Percentiles rank a stretch among this genome's conserved stretches.
Conservation (phyloP, 495 filamentous ascomycete genomes). For the Penicillium soppii region DNA sequence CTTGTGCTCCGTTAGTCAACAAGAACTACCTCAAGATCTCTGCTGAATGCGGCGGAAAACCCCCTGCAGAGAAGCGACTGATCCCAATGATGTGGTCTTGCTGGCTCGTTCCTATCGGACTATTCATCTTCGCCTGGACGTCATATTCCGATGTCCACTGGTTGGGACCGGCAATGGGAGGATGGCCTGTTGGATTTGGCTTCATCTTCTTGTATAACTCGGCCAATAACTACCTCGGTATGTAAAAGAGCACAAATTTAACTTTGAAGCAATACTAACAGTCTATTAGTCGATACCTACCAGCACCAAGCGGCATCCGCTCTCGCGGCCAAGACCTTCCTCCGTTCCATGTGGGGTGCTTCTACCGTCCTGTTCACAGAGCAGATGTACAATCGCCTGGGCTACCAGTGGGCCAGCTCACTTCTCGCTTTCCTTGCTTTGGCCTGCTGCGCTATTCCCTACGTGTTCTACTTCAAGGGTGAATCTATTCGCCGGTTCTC, state of each 20-base stretch:
- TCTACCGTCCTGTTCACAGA: slow-evolving; percentile 71
- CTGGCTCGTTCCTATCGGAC: slow-evolving; percentile 73
- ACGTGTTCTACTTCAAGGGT: slow-evolving; percentile 73
- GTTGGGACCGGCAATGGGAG: slow-evolving; percentile 70
- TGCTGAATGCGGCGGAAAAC: slow-evolving; percentile 59
- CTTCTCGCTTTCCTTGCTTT: slow-evolving; percentile 71
- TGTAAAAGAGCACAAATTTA: background rate
- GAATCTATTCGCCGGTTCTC: slow-evolving; percentile 62
- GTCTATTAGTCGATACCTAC: slow-evolving; percentile 66
- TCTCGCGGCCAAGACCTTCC: slow-evolving; percentile 79
- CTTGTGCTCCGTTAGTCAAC: slow-evolving; percentile 71
- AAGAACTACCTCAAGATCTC: slow-evolving; percentile 68
- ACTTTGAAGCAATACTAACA: slow-evolving; percentile 10
- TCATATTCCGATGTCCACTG: slow-evolving; percentile 65
- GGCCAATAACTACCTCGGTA: slow-evolving; percentile 74
- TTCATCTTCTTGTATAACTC: slow-evolving; percentile 87
- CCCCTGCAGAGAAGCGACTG: slow-evolving; percentile 72
- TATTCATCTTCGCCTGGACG: slow-evolving; percentile 86
- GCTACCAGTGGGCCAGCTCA: slow-evolving; percentile 71
- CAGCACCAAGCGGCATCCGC: slow-evolving; percentile 83
- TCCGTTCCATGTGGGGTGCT: slow-evolving; percentile 79
- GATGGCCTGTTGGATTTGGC: slow-evolving; percentile 77
- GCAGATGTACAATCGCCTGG: slow-evolving; percentile 74
- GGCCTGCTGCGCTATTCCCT: slow-evolving; percentile 74
- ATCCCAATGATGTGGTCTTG: slow-evolving; percentile 85